Conservation (phyloP, 345 rosid genomes). For the Rhizophora apiculata region DNA sequence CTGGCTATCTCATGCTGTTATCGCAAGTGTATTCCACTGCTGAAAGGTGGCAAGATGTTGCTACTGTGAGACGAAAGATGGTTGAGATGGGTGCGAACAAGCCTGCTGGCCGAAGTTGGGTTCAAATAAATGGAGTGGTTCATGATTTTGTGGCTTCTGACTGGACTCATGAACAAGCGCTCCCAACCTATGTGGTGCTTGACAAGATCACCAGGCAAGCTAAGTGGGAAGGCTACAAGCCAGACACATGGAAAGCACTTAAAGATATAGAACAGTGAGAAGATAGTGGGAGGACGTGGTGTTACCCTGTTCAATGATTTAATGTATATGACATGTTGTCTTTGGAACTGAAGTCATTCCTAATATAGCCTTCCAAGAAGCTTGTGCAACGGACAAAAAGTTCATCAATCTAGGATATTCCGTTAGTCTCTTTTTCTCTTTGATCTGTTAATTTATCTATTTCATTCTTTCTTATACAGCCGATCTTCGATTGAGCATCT, state of each 20-base stretch:
- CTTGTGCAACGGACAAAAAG: no score
- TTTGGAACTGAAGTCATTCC: no score
- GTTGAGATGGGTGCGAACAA: constrained; percentile 29
- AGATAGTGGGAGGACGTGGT: no score
- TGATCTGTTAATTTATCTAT: no score
- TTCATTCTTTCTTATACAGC: no score
- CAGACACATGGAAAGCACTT: constrained; percentile 13
- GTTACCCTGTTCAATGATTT: no score
- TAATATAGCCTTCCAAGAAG: no score
- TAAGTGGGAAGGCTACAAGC: constrained; percentile 20
- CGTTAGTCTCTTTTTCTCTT: no score
- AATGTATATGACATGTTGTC: no score
- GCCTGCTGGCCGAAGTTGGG: constrained; percentile 37
- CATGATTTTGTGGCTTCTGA: constrained; percentile 29
- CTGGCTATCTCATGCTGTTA: constrained; percentile 38
- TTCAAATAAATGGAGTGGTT: constrained; percentile 32
- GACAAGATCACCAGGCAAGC: constrained; percentile 25
- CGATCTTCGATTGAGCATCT: no score
- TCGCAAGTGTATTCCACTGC: constrained; percentile 40
- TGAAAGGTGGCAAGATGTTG: constrained; percentile 44
- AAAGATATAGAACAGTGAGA: neutral
- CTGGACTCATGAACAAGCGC: constrained; percentile 14
- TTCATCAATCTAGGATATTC: no score
- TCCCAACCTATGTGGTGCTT: constrained; percentile 31
- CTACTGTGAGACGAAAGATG: constrained; percentile 31